Evolutionary conservation across 2,329 filamentous ascomycete species (phyloP).

Genomic region (Claviceps paspali): DNA sequence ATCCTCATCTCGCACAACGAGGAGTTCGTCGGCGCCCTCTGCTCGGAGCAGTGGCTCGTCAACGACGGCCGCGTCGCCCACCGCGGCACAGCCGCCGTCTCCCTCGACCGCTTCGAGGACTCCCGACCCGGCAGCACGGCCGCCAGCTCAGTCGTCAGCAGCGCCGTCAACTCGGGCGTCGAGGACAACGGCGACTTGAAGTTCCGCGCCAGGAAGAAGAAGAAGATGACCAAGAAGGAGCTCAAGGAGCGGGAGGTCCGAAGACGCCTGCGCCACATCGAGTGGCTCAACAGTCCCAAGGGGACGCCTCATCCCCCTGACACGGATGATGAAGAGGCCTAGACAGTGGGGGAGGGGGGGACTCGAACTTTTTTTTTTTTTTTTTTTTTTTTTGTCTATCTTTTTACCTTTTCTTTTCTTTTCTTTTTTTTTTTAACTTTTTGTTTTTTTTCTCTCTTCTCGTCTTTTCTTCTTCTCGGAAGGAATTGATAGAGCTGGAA

Average conservation of each 20-base stretch:
- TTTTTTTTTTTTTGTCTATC: too few relatives aligned
- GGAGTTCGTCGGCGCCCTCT: constrained; percentile 91
- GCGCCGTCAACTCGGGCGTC: constrained; percentile 38
- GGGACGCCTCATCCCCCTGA: constrained; percentile 64
- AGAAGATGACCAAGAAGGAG: constrained; percentile 97
- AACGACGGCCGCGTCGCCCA: constrained; percentile 74
- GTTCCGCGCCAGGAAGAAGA: constrained; percentile 86
- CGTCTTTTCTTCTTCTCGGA: background rate
- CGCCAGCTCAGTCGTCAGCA: constrained; percentile 43
- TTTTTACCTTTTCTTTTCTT: background rate
- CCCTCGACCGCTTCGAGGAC: constrained; percentile 79
- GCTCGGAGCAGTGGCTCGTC: constrained; percentile 93
- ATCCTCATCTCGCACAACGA: constrained; percentile 99
- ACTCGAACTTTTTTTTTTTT: too few relatives aligned
- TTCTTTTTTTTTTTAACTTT: background rate
- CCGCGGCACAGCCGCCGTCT: constrained; percentile 61
- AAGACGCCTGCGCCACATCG: constrained; percentile 70
- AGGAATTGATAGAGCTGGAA: too few relatives aligned
- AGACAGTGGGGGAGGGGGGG: too few relatives aligned
- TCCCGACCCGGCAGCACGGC: constrained; percentile 47
- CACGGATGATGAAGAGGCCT: constrained; percentile 63
- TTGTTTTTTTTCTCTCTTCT: background rate
- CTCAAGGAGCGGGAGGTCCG: constrained; percentile 85
- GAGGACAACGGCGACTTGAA: constrained; percentile 72
- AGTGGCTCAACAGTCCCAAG: constrained; percentile 74